phyloP scores from a whole-genome alignment of 1,139 yeast species.

The Suhomyces panamericanus region DNA sequence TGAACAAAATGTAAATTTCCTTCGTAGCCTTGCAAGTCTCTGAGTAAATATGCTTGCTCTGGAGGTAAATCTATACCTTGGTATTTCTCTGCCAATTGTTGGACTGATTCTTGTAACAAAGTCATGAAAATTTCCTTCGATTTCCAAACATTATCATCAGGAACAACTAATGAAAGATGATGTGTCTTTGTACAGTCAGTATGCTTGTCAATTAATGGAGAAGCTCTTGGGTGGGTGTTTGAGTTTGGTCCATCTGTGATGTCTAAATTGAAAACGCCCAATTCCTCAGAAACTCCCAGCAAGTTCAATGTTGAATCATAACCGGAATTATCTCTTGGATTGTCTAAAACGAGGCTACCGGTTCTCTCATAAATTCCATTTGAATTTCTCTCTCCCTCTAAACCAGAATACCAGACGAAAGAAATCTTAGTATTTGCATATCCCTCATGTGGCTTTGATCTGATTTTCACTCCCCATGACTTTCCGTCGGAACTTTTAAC shows the following conservation, averaged over 20 bases:
- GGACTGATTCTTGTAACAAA: slow-evolving; percentile 65
- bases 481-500: slow-evolving; percentile 72
- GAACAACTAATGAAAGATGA: slow-evolving; percentile 68
- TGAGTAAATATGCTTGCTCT: slow-evolving; percentile 52
- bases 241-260: slow-evolving; percentile 49
- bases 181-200: slow-evolving; percentile 59
- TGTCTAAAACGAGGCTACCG: slow-evolving; percentile 38
- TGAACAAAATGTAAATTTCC: slow-evolving; percentile 84
- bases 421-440: slow-evolving; percentile 54
- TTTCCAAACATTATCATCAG: slow-evolving; percentile 74
- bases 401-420: slow-evolving; percentile 74
- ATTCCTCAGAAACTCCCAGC: slow-evolving; percentile 54
- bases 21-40: slow-evolving; percentile 60
- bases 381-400: slow-evolving; percentile 55
- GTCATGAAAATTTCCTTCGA: slow-evolving; percentile 77
- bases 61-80: slow-evolving; percentile 43
- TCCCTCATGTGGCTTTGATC: slow-evolving; percentile 59
- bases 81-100: slow-evolving; percentile 42
- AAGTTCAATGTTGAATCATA: slow-evolving; percentile 41
- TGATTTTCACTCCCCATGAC: slow-evolving; percentile 75
- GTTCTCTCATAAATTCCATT: slow-evolving; percentile 21
- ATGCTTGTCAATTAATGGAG: slow-evolving; percentile 32
- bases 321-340: slow-evolving; percentile 27
- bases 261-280: slow-evolving; percentile 55
- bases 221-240: slow-evolving; percentile 43